phyloP scores from a whole-genome alignment of 441 rosid species.

The Adansonia madagascariensis region DNA sequence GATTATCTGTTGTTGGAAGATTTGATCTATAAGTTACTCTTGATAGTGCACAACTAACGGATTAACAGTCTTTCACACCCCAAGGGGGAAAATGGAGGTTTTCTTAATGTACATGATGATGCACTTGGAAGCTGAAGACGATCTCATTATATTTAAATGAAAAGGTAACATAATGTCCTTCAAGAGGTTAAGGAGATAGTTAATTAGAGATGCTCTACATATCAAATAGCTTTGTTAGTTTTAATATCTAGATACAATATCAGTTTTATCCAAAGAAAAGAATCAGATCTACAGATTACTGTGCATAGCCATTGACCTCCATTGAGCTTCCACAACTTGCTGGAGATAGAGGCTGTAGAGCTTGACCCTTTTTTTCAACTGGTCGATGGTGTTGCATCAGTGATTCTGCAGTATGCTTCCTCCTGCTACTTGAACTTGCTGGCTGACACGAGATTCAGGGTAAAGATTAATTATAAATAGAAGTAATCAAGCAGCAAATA shows the following conservation, averaged over 20 bases:
- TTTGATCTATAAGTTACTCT: not conserved
- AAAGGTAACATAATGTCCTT: not conserved
- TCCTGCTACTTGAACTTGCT: conserved; percentile 52
- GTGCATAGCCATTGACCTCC: conserved; percentile 49
- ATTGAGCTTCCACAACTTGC: conserved; percentile 58
- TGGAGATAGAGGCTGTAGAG: conserved; percentile 55
- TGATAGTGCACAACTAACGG: not conserved
- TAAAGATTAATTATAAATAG: conserved; percentile 24
- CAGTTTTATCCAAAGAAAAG: not conserved
- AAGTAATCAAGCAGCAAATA: conserved; percentile 8
- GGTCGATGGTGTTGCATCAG: conserved; percentile 43
- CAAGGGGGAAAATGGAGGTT: not conserved
- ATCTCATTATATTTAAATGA: not conserved
- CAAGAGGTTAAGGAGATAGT: not conserved
- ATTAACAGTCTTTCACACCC: not conserved
- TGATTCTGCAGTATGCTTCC: conserved; percentile 49
- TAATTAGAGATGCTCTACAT: not conserved
- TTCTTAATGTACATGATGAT: no score
- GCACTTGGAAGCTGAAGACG: not conserved
- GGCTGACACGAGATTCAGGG: conserved; percentile 51
- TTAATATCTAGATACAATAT: not conserved
- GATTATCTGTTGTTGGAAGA: not conserved
- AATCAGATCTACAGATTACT: not conserved
- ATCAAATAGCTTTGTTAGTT: not conserved
- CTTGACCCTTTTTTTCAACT: conserved; percentile 39